These are phyloP conservation scores for Alternaria burnsii DNA, from an alignment of 2,329 filamentous ascomycete genomes.

Conservation along the genomic window DNA sequence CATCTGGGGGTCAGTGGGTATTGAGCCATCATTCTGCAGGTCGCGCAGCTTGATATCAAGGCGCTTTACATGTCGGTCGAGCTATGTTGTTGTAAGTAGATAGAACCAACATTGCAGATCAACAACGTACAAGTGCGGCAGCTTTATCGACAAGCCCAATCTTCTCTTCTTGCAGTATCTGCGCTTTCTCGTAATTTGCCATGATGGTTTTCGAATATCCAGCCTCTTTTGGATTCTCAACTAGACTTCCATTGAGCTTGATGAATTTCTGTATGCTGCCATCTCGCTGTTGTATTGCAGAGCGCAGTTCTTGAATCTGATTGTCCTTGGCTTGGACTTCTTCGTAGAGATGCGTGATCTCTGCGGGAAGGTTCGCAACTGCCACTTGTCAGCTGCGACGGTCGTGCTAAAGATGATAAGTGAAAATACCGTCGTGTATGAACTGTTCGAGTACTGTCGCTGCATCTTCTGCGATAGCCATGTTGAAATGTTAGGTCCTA, in stretches of 20 bases:
- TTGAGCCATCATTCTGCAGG: constrained; percentile 65
- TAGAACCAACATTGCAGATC: not conserved
- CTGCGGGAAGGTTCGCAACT: constrained; percentile 81
- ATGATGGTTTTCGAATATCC: constrained; percentile 70
- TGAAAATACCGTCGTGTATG: constrained; percentile 67
- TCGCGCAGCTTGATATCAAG: constrained; percentile 69
- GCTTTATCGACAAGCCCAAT: constrained; percentile 72
- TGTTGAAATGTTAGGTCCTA: constrained; percentile 11
- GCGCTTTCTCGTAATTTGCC: constrained; percentile 73
- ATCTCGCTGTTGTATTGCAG: constrained; percentile 76
- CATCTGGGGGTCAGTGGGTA: constrained; percentile 66
- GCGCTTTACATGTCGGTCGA: constrained; percentile 70
- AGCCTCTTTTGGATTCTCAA: constrained; percentile 78
- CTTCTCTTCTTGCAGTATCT: constrained; percentile 79
- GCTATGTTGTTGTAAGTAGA: constrained; percentile 39
- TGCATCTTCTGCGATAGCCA: constrained; percentile 64
- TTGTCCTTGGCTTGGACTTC: constrained; percentile 84
- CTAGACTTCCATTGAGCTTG: constrained; percentile 76
- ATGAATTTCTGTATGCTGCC: constrained; percentile 82
- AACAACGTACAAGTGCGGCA: constrained; percentile 64
- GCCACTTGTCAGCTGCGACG: constrained; percentile 19
- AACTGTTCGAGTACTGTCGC: constrained; percentile 81
- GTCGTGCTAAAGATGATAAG: not conserved
- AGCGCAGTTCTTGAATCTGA: constrained; percentile 72
- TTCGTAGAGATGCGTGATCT: constrained; percentile 83